Evolutionary conservation across 2,329 filamentous ascomycete genomes (phyloP), one percentile per base, ranked within the genome.

Genomic region (Diaporthe citriasiana): DNA sequence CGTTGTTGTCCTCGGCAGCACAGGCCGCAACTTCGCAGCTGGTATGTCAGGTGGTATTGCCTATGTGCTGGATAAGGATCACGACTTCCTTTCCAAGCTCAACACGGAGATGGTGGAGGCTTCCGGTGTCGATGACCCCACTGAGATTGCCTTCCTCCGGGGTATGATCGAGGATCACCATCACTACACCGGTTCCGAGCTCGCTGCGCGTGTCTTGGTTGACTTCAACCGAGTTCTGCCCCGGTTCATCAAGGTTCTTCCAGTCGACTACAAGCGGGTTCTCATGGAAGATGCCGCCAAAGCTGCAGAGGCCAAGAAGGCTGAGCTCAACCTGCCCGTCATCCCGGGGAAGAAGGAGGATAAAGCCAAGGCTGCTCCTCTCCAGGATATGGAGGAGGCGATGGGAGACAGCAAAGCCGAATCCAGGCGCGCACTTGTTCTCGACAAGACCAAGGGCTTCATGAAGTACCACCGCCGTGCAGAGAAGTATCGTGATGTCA

Each of bases 1-100:
- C 81, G 89, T 98, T 68, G 87, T 98, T 77, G 90, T 97, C 80
- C 89, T 98, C 63, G 96, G 96, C 74, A 91, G 90, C 80, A 98
- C 95, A 81, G 96, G 96, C 59, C 95, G 96, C 79, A 98, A 98
- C 88, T 98, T 98, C 81, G 96, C 95, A 79, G 96, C 96, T 76
- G 96, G 96, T 88, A 98, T 98, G 96, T 98, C 95, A 80, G 96
- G 96, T 81, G 96, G 96, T 88, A 98, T 98, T 80, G 95, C 95
- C 25, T 98, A 98, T 80, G 91, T 98, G 71, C 90, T 98, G 40
- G 96, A 98, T 81, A 93, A 97, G 81, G 90, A 96, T 82, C 90
- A 93, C 77, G 95, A 98, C 85, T 98, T 98, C 87, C 88, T 94
- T 83, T 91, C 92, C 79, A 98, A 98, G 89, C 93, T 98, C 85